Evolutionary conservation across 257 asterid genomes (phyloP).

Genomic region (Vinca minor): DNA sequence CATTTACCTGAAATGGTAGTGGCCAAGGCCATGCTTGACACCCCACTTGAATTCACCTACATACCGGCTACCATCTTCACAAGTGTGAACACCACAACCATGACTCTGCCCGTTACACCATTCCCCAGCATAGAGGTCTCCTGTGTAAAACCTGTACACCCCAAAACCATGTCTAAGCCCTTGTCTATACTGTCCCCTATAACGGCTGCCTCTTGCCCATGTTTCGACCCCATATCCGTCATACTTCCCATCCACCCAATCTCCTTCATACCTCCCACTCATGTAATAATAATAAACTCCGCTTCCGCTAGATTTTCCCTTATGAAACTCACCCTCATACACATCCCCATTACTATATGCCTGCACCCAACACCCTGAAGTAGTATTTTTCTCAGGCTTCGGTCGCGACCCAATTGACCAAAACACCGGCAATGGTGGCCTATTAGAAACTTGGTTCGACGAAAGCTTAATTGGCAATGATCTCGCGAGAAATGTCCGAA

Average conservation of each 20-base stretch:
- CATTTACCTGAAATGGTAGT: slow-evolving; percentile 77
- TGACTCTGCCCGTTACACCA: slow-evolving; percentile 94
- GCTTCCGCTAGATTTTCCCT: slow-evolving; percentile 81
- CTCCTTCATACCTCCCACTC: slow-evolving; percentile 95
- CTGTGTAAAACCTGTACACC: slow-evolving; percentile 79
- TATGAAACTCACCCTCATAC: slow-evolving; percentile 89
- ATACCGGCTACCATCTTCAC: slow-evolving; percentile 81
- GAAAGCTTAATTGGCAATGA: slow-evolving; percentile 63
- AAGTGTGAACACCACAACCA: slow-evolving; percentile 83
- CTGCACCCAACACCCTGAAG: slow-evolving; percentile 74
- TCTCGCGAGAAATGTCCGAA: slow-evolving; percentile 54
- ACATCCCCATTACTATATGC: slow-evolving; percentile 90
- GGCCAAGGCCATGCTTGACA: slow-evolving; percentile 86
- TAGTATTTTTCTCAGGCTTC: slow-evolving; percentile 45
- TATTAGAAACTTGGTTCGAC: slow-evolving; percentile 26
- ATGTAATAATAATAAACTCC: slow-evolving; percentile 93
- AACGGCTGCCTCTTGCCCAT: slow-evolving; percentile 85
- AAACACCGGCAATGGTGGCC: slow-evolving; percentile 64
- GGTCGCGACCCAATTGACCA: slow-evolving; percentile 82
- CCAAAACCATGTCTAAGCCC: slow-evolving; percentile 93
- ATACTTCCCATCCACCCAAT: slow-evolving; percentile 87
- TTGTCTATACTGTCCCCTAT: slow-evolving; percentile 78
- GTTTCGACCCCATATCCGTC: slow-evolving; percentile 90
- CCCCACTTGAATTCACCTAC: slow-evolving; percentile 92
- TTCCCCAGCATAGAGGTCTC: slow-evolving; percentile 94